These are phyloP conservation scores for Misopates orontium DNA, from an alignment of 257 asterid species.

Conservation along the genomic window DNA sequence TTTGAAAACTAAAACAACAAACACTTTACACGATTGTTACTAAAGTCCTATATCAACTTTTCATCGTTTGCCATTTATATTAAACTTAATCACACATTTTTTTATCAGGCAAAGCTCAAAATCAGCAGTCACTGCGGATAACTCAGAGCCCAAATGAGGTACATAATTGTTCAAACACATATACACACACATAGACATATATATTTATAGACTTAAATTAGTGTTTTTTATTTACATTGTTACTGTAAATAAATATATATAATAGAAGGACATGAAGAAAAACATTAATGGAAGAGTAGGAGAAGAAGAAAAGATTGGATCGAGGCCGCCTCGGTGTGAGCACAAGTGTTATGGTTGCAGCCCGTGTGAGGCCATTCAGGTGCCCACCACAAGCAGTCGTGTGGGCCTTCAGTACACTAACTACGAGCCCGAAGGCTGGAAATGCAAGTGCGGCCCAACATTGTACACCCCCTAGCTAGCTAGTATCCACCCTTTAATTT, in stretches of 20 bases:
- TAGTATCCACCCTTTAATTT: too few relatives aligned
- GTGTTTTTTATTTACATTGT: too few relatives aligned
- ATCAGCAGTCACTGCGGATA: conserved; percentile 21
- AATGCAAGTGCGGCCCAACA: conserved; percentile 88
- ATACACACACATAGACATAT: too few relatives aligned
- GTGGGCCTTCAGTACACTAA: conserved; percentile 69
- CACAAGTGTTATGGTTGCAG: conserved; percentile 84
- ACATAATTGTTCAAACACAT: background rate
- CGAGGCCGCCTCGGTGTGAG: conserved; percentile 81
- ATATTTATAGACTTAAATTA: too few relatives aligned
- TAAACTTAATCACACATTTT: background rate
- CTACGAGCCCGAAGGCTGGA: conserved; percentile 95
- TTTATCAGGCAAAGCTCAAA: conserved; percentile 26
- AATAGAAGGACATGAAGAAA: background rate
- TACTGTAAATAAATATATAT: too few relatives aligned
- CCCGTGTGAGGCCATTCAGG: conserved; percentile 88
- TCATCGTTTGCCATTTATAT: background rate
- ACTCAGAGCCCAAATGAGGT: conserved; percentile 38
- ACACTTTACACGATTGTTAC: too few relatives aligned
- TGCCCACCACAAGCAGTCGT: conserved; percentile 52
- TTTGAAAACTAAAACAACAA: too few relatives aligned
- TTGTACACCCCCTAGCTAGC: conserved; percentile 54
- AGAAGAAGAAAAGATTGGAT: conserved; percentile 44
- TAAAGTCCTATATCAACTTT: too few relatives aligned
- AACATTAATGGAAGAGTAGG: background rate